Base-by-base conservation (phyloP, 768 basidiomycete genomes). In the Suillus hirtellus region DNA sequence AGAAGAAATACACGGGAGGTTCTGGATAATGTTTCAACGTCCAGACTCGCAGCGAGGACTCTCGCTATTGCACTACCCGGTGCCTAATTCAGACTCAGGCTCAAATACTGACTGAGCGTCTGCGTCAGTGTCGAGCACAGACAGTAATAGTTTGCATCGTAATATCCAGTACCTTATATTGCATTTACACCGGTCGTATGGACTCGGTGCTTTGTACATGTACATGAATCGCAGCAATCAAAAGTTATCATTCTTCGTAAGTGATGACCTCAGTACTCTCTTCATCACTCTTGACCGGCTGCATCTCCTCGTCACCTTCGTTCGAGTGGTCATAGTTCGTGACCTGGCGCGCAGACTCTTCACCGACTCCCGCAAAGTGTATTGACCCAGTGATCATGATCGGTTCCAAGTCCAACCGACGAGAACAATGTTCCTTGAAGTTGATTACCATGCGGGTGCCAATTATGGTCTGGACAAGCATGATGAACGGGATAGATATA, bases 381-480 rank as follows among this genome's bases (percentile, higher is more conserved):
- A 74, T 27, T 11, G 73, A 63, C n/a, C 67, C 68, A 11, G 31
- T 65, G 27, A 63, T 10, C 56, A 58, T 40, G 21, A 62, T 14
- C 0, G 63, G 54, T 14, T 63, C 70, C 6, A 27, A 21, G 12
- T 67, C 67, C n/a, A 58, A 3, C 17, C 61, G 66, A 21, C 42
- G 56, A 31, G 24, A 19, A 38, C 68, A 75, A 19, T 75, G 75
- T 60, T 71, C 73, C 1, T 73, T 75, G 54, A 76, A 73, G 37
- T 70, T 66, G 59, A 75, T 70, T 42, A 75, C 73, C 47, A 75
- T 73, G 40, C 73, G 64, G 19, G 73, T 75, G 1, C 73, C 75
- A 11, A 75, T 65, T 35, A 75, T 40, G 24, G 70, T 65, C 49
- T 76, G 71, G 34, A 73, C 66, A 12, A 75, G 58, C 73, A 75